Evolutionary conservation across 116 monocot genomes (phyloP), one percentile per base, ranked within the genome.

Genomic region (Trichopus zeylanicus): DNA sequence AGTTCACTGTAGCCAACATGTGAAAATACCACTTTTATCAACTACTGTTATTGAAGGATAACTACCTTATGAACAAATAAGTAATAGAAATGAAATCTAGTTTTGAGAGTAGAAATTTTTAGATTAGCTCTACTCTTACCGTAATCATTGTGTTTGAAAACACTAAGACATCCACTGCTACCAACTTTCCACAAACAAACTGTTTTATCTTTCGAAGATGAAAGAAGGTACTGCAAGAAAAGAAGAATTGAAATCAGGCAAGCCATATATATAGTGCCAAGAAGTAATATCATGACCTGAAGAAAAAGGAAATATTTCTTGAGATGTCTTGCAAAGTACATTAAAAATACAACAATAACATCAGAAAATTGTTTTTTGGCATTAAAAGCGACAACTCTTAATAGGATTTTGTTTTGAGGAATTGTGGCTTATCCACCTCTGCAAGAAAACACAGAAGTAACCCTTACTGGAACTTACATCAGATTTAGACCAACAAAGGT

Each of bases 141-240:
- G 55, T 72, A 83, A 65, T 78, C 66, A 35, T 65, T 75, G 46
- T 83, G 83, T 19, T 48, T 55, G 51, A 78, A 83, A 29, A 75
- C 24, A 65, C 53, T 55, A 52, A 78, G 75, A 54, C 83, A 83
- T 34, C 47, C 48, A 37, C 34, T 55, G 30, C 60, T 69, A 33
- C 78, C 75, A 51, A 75, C 53, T 75, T 72, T 56, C 83, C 83
- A 83, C 71, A 78, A 47, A n/a, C 83, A 73, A 28, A 78, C 83
- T 18, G 78, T 83, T 67, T 83, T 83, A 48, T 83, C 83, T 55
- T 63, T 71, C 4, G 83, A 83, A 15, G 83, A 74, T 18, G 83
- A 70, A 63, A 83, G 71, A 23, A 83, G 74, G 62, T 52, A 68
- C 83, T 83, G 68, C 68, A 70, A 28, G 12, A 11, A 60, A 31